Evolutionary conservation across 1,139 yeast species (phyloP).

Genomic region (Sugiyamaella paludigena): DNA sequence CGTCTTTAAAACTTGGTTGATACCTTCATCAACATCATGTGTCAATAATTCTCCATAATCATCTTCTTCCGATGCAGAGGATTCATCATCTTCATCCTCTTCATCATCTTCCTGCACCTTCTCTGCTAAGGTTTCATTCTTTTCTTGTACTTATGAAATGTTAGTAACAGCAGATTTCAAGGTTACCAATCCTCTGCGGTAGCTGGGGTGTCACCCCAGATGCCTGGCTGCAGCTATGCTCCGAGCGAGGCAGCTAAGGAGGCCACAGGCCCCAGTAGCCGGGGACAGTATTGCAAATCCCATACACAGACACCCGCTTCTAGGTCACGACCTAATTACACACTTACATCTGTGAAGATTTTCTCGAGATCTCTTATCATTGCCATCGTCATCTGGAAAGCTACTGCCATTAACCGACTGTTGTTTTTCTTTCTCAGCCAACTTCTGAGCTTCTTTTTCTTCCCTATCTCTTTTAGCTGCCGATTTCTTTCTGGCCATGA

Average conservation of each 20-base stretch:
- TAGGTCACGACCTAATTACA: no score
- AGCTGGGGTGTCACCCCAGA: no score
- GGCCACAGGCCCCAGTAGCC: no score
- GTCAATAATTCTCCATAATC: slow-evolving; percentile 88
- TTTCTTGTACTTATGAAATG: slow-evolving; percentile 38
- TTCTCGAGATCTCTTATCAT: slow-evolving; percentile 35
- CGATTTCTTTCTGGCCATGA: slow-evolving; percentile 89
- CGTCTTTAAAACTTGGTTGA: slow-evolving; percentile 67
- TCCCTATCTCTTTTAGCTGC: slow-evolving; percentile 76
- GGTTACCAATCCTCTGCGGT: no score
- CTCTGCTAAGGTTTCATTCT: slow-evolving; percentile 31
- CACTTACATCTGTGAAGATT: slow-evolving; percentile 25
- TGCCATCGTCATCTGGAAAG: slow-evolving; percentile 26
- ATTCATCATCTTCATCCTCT: slow-evolving; percentile 32
- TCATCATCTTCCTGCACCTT: slow-evolving; percentile 30
- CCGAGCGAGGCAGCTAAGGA: no score
- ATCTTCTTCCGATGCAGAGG: slow-evolving; percentile 67
- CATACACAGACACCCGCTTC: no score
- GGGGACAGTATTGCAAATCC: no score
- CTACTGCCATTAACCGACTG: slow-evolving; percentile 6
- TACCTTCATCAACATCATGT: slow-evolving; percentile 78
- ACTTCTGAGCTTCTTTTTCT: slow-evolving; percentile 27
- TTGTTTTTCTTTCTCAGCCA: slow-evolving; percentile 17
- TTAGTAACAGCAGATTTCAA: no score
- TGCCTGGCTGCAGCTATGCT: no score